phyloP scores from a whole-genome alignment of 306 rosid genomes.

The Acmispon strigosus region DNA sequence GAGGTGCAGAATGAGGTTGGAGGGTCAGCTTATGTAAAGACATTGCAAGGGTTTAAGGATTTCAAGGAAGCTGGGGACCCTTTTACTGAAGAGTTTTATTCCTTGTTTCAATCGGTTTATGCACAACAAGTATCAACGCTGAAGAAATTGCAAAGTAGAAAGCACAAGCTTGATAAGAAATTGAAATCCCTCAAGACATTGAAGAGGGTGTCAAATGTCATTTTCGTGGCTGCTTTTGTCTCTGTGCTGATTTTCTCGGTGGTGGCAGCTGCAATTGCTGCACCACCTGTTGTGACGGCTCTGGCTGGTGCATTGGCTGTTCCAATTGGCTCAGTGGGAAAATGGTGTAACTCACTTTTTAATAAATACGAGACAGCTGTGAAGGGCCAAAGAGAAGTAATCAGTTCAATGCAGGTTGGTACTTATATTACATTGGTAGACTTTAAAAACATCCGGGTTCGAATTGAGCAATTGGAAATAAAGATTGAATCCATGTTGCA shows the following conservation, averaged over 20 bases:
- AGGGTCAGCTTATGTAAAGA: constrained; percentile 47
- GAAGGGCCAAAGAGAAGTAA: constrained; percentile 46
- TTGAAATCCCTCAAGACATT: constrained; percentile 56
- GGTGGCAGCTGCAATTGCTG: constrained; percentile 84
- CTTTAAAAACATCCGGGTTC: constrained; percentile 48
- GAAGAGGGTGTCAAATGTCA: constrained; percentile 62
- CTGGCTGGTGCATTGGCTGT: constrained; percentile 67
- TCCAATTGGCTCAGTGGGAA: constrained; percentile 81
- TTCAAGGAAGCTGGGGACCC: constrained; percentile 77
- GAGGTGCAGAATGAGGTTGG: constrained; percentile 44
- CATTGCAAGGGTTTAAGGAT: constrained; percentile 55
- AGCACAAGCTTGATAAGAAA: constrained; percentile 77
- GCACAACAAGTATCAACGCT: constrained; percentile 47
- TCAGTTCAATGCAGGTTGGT: constrained; percentile 53
- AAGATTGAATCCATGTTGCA: constrained; percentile 44
- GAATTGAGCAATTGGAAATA: constrained; percentile 42
- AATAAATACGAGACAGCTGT: constrained; percentile 43
- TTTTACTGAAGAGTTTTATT: constrained; percentile 60
- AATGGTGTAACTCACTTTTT: constrained; percentile 80
- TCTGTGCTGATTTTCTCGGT: constrained; percentile 75
- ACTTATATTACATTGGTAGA: constrained; percentile 48
- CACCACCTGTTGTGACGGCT: constrained; percentile 73
- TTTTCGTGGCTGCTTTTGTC: constrained; percentile 63
- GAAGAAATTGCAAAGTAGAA: constrained; percentile 38
- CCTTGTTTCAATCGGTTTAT: constrained; percentile 48